Evolutionary conservation across 140 eudicot genomes (phyloP), one percentile per base, ranked within the genome.

Genomic region (Bidens hawaiensis): DNA sequence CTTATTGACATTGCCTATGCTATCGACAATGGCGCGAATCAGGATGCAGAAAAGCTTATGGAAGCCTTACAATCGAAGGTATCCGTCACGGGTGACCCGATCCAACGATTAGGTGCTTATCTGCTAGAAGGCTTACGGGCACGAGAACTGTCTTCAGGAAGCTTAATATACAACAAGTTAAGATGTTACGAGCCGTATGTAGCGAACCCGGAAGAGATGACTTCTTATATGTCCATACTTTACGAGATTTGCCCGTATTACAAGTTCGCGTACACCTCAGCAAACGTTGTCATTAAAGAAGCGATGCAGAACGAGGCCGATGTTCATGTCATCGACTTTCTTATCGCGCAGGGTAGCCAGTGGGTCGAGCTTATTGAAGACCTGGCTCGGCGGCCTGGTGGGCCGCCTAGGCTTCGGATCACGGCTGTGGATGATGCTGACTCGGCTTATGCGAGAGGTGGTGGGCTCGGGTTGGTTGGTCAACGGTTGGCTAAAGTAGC

Each of bases 241-340:
- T 78, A 78, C 23, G 78, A 82, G 36, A 68, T 78, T n/a, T 82
- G 89, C 66, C 89, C 89, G 1, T 82, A 78, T 49, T 75, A 70
- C 80, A 72, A 75, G 61, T 82, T 82, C 8, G 85, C 82, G 0
- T 82, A 78, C 77, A 78, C 70, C 59, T 67, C 89, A 4, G 85
- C 82, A 17, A 82, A 82, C 19, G 78, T 72, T 13, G 82, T 75
- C 33, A 82, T 82, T 6, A 76, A 68, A 34, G 89, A 82, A 64
- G 82, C 72, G 1, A 41, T 71, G 75, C 64, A 61, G 25, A 23
- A 63, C 9, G 85, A 82, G 59, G 51, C 10, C 38, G 59, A 71
- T 1, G 60, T 82, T 48, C 89, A 82, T 24, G 74, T 82, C 28
- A 58, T 82, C 4, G 88, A 82, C 43, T 82, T 82, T 16, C 67